Evolutionary conservation across 805 yeast species (phyloP).

Genomic region (Candida montana): DNA sequence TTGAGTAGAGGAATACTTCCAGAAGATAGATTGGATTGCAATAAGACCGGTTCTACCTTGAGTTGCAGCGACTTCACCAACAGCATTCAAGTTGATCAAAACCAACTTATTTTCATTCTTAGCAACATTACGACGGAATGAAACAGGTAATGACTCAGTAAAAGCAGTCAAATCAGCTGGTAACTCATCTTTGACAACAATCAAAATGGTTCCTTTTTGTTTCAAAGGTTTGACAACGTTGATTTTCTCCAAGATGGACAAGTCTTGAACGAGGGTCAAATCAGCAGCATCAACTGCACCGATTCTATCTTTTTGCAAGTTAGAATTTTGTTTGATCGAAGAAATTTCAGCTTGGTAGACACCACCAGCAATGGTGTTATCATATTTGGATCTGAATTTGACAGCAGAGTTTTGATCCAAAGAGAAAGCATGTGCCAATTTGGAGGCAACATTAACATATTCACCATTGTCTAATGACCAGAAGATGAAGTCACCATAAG

Average conservation of each 20-base stretch:
- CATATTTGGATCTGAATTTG: slow-evolving; percentile 59
- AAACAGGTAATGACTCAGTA: slow-evolving; percentile 47
- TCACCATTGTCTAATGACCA: slow-evolving; percentile 67
- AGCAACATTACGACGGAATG: slow-evolving; percentile 48
- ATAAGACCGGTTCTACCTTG: slow-evolving; percentile 71
- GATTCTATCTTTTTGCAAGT: slow-evolving; percentile 18
- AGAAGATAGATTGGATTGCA: slow-evolving; percentile 75
- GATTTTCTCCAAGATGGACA: slow-evolving; percentile 46
- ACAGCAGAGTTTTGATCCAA: slow-evolving; percentile 50
- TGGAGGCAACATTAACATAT: slow-evolving; percentile 51
- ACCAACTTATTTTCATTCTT: slow-evolving; percentile 47
- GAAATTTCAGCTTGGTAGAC: slow-evolving; percentile 60
- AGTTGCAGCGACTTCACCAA: slow-evolving; percentile 66
- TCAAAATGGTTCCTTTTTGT: slow-evolving; percentile 49
- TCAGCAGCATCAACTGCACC: slow-evolving; percentile 52
- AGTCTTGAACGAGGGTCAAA: slow-evolving; percentile 57
- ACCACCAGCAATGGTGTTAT: slow-evolving; percentile 72
- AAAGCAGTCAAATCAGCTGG: slow-evolving; percentile 39
- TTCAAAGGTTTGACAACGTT: slow-evolving; percentile 60
- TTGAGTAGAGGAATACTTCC: slow-evolving; percentile 64
- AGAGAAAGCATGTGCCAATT: slow-evolving; percentile 64
- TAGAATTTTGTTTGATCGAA: slow-evolving; percentile 17
- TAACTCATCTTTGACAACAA: slow-evolving; percentile 33
- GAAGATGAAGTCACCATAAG: slow-evolving; percentile 37
- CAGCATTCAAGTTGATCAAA: slow-evolving; percentile 54